Evolutionary conservation across 495 filamentous ascomycete genomes (phyloP).

Genomic region (Pyronema omphalodes): DNA sequence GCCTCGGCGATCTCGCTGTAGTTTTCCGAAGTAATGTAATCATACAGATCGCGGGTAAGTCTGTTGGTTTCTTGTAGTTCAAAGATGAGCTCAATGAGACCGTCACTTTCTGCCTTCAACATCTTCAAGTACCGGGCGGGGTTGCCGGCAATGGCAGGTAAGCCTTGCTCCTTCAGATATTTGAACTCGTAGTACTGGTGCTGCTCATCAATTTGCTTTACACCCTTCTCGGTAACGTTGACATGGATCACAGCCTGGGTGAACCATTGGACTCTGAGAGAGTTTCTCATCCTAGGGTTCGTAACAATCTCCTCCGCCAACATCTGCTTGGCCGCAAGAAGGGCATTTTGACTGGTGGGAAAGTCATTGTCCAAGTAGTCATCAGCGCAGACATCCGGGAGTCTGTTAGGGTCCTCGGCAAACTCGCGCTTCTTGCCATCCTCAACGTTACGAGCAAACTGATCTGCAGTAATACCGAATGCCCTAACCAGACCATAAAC

Average conservation of each 20-base stretch:
- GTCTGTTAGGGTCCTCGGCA: slow-evolving; percentile 57
- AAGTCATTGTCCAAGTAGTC: slow-evolving; percentile 55
- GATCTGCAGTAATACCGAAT: slow-evolving; percentile 77
- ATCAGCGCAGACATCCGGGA: slow-evolving; percentile 76
- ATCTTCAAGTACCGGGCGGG: slow-evolving; percentile 86
- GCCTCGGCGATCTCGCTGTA: slow-evolving; percentile 87
- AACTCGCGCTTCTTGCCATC: slow-evolving; percentile 58
- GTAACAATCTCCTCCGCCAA: slow-evolving; percentile 78
- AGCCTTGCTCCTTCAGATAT: slow-evolving; percentile 73
- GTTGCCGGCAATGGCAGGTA: slow-evolving; percentile 56
- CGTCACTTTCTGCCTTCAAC: slow-evolving; percentile 90
- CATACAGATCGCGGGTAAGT: slow-evolving; percentile 54
- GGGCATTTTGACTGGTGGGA: slow-evolving; percentile 51
- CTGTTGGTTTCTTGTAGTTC: slow-evolving; percentile 52
- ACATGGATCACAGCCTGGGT: slow-evolving; percentile 65
- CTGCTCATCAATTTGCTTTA: slow-evolving; percentile 85
- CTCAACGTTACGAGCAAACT: slow-evolving; percentile 67
- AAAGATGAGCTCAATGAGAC: slow-evolving; percentile 66
- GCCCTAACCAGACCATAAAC: slow-evolving; percentile 70
- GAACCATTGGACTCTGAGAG: slow-evolving; percentile 67
- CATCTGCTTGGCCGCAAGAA: slow-evolving; percentile 64
- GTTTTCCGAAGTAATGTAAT: slow-evolving; percentile 79
- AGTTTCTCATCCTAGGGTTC: slow-evolving; percentile 78
- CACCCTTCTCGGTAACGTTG: slow-evolving; percentile 77
- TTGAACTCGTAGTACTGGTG: slow-evolving; percentile 97